phyloP scores from a whole-genome alignment of 2,329 filamentous ascomycete species.

The Paraphaeosphaeria minitans region DNA sequence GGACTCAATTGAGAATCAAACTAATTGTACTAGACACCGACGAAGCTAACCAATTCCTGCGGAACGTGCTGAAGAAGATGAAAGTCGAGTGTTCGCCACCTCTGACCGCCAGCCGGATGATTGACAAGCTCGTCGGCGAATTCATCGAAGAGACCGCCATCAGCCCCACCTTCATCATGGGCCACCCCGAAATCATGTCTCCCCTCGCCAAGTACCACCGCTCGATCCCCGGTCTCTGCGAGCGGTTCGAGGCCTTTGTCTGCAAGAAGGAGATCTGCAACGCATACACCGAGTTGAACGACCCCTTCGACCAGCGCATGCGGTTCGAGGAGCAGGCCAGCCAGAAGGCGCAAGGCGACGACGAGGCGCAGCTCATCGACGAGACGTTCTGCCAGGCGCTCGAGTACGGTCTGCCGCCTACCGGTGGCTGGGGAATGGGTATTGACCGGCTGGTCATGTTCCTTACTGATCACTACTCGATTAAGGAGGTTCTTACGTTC shows the following conservation, averaged over 20 bases:
- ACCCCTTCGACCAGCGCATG: slow-evolving; percentile 87
- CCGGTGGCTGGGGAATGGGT: slow-evolving; percentile 89
- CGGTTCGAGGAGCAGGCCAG: slow-evolving; percentile 84
- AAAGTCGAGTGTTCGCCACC: slow-evolving; percentile 89
- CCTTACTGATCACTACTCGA: slow-evolving; percentile 91
- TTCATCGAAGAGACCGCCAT: slow-evolving; percentile 94
- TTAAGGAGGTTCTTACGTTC: slow-evolving; percentile 95
- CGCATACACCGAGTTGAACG: slow-evolving; percentile 97
- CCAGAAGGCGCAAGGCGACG: slow-evolving; percentile 91
- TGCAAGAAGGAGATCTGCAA: slow-evolving; percentile 98
- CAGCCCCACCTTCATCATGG: slow-evolving; percentile 89
- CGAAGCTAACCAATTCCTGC: slow-evolving; percentile 86
- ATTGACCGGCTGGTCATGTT: slow-evolving; percentile 88
- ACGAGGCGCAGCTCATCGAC: slow-evolving; percentile 94
- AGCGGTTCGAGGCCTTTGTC: slow-evolving; percentile 97
- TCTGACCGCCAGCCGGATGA: slow-evolving; percentile 91
- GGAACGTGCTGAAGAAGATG: slow-evolving; percentile 78
- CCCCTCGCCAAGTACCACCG: slow-evolving; percentile 96
- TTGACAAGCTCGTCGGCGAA: slow-evolving; percentile 88
- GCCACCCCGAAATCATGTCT: slow-evolving; percentile 85
- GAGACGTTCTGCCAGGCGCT: slow-evolving; percentile 83
- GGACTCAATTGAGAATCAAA: background rate
- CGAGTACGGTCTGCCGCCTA: slow-evolving; percentile 87
- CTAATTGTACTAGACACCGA: slow-evolving; percentile 77
- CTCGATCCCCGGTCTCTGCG: slow-evolving; percentile 68